phyloP scores from a whole-genome alignment of 345 rosid species.

The Cardiospermum halicacabum region DNA sequence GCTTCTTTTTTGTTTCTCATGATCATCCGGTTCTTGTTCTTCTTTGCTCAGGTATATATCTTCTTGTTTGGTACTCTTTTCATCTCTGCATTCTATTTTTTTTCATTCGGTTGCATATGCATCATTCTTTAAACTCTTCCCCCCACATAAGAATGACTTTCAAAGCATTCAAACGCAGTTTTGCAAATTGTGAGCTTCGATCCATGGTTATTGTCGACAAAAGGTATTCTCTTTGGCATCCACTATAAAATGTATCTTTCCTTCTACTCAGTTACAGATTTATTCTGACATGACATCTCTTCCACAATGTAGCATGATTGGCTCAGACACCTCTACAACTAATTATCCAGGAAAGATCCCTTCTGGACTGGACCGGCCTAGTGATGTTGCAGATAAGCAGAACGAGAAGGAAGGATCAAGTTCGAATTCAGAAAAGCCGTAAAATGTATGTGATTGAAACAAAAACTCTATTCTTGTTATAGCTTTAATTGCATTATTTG shows the following conservation, averaged over 20 bases:
- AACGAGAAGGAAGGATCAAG: constrained; percentile 20
- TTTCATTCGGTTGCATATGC: not conserved
- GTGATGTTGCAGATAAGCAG: constrained; percentile 31
- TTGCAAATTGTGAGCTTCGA: constrained; percentile 94
- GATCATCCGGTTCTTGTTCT: not conserved
- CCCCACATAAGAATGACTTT: constrained; percentile 10
- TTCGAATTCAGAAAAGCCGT: constrained; percentile 12
- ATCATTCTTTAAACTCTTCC: not conserved
- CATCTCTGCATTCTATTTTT: not conserved
- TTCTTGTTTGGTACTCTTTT: not conserved
- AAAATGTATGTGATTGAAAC: not conserved
- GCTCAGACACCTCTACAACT: constrained; percentile 52
- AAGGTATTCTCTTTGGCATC: constrained; percentile 35
- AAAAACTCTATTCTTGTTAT: not conserved
- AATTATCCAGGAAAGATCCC: constrained; percentile 90
- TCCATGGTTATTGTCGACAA: constrained; percentile 83
- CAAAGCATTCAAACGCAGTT: constrained; percentile 40
- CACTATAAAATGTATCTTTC: not conserved
- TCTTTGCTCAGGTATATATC: not conserved
- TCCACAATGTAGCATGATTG: constrained; percentile 53
- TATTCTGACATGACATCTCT: not conserved
- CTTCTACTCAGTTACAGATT: constrained; percentile 5
- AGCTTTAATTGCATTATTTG: not conserved
- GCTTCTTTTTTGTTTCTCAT: not conserved
- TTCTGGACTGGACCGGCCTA: constrained; percentile 47